These are phyloP conservation scores for Venturia asperata DNA, from an alignment of 2,329 filamentous ascomycete species.

Conservation along the genomic window DNA sequence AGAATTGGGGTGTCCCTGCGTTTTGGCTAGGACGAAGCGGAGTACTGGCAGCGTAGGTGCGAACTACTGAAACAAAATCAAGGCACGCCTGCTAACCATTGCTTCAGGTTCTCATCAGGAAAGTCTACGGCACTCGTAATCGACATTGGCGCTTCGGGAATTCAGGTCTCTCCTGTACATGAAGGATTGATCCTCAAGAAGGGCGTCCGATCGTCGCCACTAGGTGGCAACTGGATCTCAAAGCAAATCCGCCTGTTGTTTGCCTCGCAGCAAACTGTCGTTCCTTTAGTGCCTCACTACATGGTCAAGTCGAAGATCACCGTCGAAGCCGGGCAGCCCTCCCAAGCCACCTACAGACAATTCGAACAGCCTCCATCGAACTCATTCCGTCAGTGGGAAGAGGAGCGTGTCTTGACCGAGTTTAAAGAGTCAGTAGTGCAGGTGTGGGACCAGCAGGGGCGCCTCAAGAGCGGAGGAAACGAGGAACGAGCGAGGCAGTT, in stretches of 20 bases:
- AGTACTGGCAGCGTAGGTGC: slow-evolving; percentile 66
- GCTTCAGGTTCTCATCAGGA: slow-evolving; percentile 69
- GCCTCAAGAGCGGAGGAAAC: slow-evolving; percentile 54
- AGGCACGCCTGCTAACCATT: not conserved
- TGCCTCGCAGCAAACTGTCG: slow-evolving; percentile 57
- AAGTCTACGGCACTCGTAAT: slow-evolving; percentile 90
- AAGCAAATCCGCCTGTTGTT: slow-evolving; percentile 79
- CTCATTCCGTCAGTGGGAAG: slow-evolving; percentile 75
- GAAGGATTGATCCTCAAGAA: slow-evolving; percentile 93
- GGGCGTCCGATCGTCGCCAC: slow-evolving; percentile 71
- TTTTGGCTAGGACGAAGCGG: slow-evolving; percentile 89
- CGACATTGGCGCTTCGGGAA: slow-evolving; percentile 82
- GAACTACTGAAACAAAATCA: not conserved
- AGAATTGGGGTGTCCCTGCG: slow-evolving; percentile 89
- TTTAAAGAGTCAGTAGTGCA: slow-evolving; percentile 98
- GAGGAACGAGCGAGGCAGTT: slow-evolving; percentile 62
- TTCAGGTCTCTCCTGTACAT: slow-evolving; percentile 83
- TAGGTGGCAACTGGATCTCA: slow-evolving; percentile 85
- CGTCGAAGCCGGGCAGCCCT: slow-evolving; percentile 76
- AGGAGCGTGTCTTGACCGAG: slow-evolving; percentile 87
- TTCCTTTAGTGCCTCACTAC: slow-evolving; percentile 76
- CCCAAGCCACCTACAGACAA: slow-evolving; percentile 66
- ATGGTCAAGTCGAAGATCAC: slow-evolving; percentile 79
- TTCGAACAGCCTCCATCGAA: slow-evolving; percentile 56
- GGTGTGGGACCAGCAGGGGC: slow-evolving; percentile 76